Evolutionary conservation across 2,329 filamentous ascomycete species (phyloP), one percentile per base, ranked within the genome.

Genomic region (Dothiorella sarmentorum): DNA sequence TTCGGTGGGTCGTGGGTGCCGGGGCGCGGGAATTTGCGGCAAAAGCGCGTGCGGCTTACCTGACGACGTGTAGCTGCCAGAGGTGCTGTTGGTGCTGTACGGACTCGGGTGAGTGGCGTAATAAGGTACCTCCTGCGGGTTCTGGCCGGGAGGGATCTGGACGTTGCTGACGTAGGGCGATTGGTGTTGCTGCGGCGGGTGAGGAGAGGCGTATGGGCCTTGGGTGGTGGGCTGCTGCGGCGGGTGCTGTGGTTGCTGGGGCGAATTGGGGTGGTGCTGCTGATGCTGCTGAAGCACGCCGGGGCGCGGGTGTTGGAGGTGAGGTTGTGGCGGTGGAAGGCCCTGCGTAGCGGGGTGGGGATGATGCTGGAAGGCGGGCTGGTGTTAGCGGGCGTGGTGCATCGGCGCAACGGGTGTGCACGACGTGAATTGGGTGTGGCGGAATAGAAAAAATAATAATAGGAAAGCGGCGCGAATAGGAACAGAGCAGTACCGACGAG

Each of bases 41-140:
- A 20, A 42, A 40, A 13, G 17, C 38, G n/a, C 17, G 57, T 22
- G 37, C 59, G 38, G 66, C 70, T 59, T 69, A 74, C 71, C 71
- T 67, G 89, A 89, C 71, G 91, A 90, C 63, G 90, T 87, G 76
- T 96, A 96, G 77, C 89, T 89, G 75, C 88, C 89, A 58, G 88
- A 86, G 61, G 88, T 85, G 76, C 88, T 90, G 65, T 89, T 86
- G 58, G 90, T 88, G 76, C 88, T 91, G 78, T 96, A 96, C 10
- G 90, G 85, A 72, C 86, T 90, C 63, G 89, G 84, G 71, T 94
- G 89, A 40, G 57, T 44, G 37, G 57, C 84, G 75, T 93, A 96
- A 67, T 83, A 85, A 44, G 85, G 82, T 55, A 89, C 77, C 66
- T 95, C 89, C 68, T 85, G 84, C 51, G 82, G 75, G 69, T 82